Percentiles rank a stretch among this genome's conserved stretches.
Conservation (phyloP, 2,329 filamentous ascomycete genomes). For the Fusarium tuaranense region DNA sequence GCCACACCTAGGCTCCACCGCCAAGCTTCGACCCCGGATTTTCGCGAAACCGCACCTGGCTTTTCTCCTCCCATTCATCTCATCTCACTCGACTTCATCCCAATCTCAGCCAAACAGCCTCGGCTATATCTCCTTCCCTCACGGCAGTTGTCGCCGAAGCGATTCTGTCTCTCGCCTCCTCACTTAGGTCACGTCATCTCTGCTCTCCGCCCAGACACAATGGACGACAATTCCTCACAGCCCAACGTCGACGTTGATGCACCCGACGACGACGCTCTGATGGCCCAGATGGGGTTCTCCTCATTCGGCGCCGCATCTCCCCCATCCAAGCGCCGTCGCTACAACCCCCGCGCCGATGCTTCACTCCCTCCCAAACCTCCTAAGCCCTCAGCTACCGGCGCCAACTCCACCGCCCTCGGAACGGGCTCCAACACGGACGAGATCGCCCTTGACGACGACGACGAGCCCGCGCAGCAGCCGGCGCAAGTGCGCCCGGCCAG, state of each 20-base stretch:
- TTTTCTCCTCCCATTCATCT: constrained; percentile 26
- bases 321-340: constrained; percentile 74
- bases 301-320: constrained; percentile 71
- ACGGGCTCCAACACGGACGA: constrained; percentile 55
- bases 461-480: constrained; percentile 28
- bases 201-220: not conserved
- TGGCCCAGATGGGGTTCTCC: constrained; percentile 79
- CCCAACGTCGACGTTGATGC: constrained; percentile 12
- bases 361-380: constrained; percentile 42
- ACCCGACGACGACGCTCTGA: constrained; percentile 59
- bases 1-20: constrained; percentile 23
- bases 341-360: constrained; percentile 67
- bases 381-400: constrained; percentile 46
- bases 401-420: constrained; percentile 53
- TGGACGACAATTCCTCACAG: constrained; percentile 15
- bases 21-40: constrained; percentile 43
- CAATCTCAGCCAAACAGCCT: constrained; percentile 13
- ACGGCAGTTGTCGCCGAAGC: not conserved
- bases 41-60: constrained; percentile 28
- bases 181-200: not conserved
- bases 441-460: constrained; percentile 58
- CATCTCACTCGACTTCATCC: constrained; percentile 25
- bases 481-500: constrained; percentile 49
- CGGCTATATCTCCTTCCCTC: constrained; percentile 9
- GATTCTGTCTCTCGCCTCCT: not conserved